Conservation (phyloP, 2,329 filamentous ascomycete species). For the Seiridium unicorne region DNA sequence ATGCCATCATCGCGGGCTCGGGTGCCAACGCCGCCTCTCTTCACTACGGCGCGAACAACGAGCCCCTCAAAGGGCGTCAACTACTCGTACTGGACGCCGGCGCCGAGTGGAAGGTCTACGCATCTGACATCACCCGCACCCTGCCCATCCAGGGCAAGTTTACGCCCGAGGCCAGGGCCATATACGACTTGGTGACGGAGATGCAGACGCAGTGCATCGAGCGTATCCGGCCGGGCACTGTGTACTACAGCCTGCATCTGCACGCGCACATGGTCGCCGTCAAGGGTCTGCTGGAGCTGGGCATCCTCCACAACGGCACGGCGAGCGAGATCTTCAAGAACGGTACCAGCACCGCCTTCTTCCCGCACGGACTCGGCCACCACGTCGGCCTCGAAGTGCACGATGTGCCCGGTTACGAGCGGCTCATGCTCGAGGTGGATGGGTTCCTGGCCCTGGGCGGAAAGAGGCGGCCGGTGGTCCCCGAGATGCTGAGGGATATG, state of each 20-base stretch:
- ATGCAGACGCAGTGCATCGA: constrained; percentile 80
- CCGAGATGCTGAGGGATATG: constrained; percentile 27
- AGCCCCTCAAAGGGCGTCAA: constrained; percentile 66
- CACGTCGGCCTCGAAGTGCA: constrained; percentile 67
- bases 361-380: constrained; percentile 65
- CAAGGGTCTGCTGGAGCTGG: constrained; percentile 66
- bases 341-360: constrained; percentile 60
- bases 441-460: constrained; percentile 13
- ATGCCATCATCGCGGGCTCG: constrained; percentile 83
- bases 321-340: constrained; percentile 50
- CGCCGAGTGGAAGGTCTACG: constrained; percentile 81
- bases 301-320: constrained; percentile 66
- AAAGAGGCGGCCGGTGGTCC: constrained; percentile 27
- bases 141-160: constrained; percentile 67
- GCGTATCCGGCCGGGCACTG: constrained; percentile 65
- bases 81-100: constrained; percentile 85
- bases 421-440: constrained; percentile 1
- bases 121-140: constrained; percentile 85
- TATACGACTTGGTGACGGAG: constrained; percentile 74
- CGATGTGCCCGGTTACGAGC: constrained; percentile 32
- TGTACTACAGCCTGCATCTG: constrained; percentile 71
- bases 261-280: constrained; percentile 72
- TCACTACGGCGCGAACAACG: constrained; percentile 83
- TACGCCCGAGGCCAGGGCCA: constrained; percentile 43
- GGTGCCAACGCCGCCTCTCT: constrained; percentile 81